A percentile compares a stretch with the other conserved stretches of the same genome.
Conservation (phyloP, 192 early-diverging fungal genomes). For the Dissophora globulifera region DNA sequence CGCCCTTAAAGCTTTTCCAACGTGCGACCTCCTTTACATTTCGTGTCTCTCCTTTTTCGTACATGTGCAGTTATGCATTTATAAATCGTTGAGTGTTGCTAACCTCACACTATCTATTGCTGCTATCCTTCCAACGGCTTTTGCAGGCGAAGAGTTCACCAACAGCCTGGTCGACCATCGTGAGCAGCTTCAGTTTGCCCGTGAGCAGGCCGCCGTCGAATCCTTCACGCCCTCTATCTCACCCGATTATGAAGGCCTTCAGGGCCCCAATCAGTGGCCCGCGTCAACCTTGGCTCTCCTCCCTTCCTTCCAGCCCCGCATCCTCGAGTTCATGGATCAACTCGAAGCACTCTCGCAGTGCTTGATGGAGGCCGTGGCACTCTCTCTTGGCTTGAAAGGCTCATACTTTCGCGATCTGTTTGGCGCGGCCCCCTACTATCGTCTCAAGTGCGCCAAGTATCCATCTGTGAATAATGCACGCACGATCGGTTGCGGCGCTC, state of each 20-base stretch:
- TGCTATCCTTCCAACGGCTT: too few species aligned
- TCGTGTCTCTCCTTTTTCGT: neutral
- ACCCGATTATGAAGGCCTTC: constrained; percentile 59
- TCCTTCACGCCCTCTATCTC: constrained; percentile 19
- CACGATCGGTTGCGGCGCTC: constrained; percentile 68
- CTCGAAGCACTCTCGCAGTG: constrained; percentile 56
- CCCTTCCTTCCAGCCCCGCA: constrained; percentile 56
- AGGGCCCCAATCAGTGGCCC: constrained; percentile 74
- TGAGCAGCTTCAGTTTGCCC: constrained; percentile 71
- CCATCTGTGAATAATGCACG: constrained; percentile 52
- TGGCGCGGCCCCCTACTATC: constrained; percentile 50
- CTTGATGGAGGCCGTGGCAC: constrained; percentile 59
- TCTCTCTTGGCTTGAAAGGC: constrained; percentile 53
- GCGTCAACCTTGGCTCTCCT: constrained; percentile 27
- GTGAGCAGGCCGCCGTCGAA: constrained; percentile 39
- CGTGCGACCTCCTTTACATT: neutral
- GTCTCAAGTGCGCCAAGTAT: constrained; percentile 58
- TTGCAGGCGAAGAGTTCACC: constrained; percentile 61
- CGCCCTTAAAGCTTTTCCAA: too few species aligned
- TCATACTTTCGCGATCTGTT: constrained; percentile 56
- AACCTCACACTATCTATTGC: too few species aligned
- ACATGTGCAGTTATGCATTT: too few species aligned
- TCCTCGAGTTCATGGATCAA: constrained; percentile 53
- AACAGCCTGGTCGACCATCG: constrained; percentile 56
- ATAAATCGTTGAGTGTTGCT: neutral